Conservation (phyloP, 371 early-diverging fungal species). For the Mucor ambiguus region DNA sequence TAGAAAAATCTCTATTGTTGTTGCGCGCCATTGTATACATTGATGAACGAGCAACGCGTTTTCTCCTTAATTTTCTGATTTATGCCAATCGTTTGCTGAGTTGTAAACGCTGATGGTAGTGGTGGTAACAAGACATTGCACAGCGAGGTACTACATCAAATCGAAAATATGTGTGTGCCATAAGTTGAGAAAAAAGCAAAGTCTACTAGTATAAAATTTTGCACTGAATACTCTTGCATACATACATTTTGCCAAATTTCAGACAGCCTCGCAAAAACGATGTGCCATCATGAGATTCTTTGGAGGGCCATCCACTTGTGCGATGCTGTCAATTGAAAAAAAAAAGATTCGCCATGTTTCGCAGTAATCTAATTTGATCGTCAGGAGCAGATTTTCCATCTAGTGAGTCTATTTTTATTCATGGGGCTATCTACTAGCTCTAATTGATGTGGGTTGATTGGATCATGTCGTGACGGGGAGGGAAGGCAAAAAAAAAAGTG, state of each 20-base stretch:
- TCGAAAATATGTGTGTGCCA: too few species aligned
- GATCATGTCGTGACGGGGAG: not conserved
- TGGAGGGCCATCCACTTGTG: not conserved
- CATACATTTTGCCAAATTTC: too few species aligned
- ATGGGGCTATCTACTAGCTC: not conserved
- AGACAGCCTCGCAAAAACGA: too few species aligned
- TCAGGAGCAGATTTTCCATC: not conserved
- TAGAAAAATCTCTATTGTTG: not conserved
- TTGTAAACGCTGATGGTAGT: not conserved
- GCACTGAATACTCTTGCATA: not conserved
- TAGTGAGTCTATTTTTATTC: not conserved
- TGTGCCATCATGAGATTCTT: not conserved
- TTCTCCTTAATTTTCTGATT: not conserved
- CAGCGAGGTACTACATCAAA: too few species aligned
- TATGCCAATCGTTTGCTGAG: not conserved
- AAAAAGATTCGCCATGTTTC: not conserved
- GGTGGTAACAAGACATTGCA: not conserved
- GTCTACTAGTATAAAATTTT: too few species aligned
- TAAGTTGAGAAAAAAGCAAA: too few species aligned
- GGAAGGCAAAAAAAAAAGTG: not conserved
- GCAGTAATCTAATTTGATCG: not conserved
- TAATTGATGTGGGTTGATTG: not conserved
- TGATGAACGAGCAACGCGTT: not conserved
- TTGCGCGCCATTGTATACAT: not conserved
- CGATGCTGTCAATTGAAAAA: not conserved